Evolutionary conservation across 1,284 basidiomycete genomes (phyloP).

Genomic region (Leucoagaricus sp.): DNA sequence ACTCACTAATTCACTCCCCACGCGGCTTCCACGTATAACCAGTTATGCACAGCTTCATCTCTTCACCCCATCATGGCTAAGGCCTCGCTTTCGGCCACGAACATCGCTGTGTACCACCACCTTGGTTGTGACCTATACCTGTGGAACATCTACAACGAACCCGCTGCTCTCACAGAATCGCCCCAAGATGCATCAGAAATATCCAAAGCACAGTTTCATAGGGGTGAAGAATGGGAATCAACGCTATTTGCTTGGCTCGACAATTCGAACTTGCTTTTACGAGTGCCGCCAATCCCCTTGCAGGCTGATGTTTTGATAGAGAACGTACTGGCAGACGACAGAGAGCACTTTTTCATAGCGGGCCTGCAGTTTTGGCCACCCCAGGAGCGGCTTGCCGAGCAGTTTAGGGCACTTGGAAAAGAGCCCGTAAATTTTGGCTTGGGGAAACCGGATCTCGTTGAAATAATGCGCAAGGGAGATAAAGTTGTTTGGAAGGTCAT

Average conservation of each 20-base stretch:
- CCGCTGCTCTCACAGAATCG: slow-evolving; percentile 9
- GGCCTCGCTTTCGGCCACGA: slow-evolving; percentile 44
- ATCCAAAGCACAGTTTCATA: slow-evolving; percentile 39
- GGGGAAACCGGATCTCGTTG: slow-evolving; percentile 49
- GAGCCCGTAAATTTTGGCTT: slow-evolving; percentile 44
- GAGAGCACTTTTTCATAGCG: slow-evolving; percentile 50
- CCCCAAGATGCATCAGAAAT: slow-evolving; percentile 27
- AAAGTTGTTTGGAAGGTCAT: slow-evolving; percentile 52
- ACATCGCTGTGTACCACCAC: slow-evolving; percentile 46
- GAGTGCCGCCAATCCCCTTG: slow-evolving; percentile 36
- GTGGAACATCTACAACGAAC: slow-evolving; percentile 39
- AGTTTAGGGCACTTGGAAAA: slow-evolving; percentile 32
- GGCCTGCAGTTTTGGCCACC: slow-evolving; percentile 46
- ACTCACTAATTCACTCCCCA: background rate
- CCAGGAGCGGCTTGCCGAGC: slow-evolving; percentile 29
- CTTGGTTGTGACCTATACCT: slow-evolving; percentile 49
- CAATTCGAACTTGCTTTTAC: slow-evolving; percentile 39
- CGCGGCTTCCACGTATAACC: background rate
- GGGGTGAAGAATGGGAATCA: slow-evolving; percentile 53
- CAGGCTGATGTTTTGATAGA: slow-evolving; percentile 36
- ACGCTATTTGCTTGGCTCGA: slow-evolving; percentile 49
- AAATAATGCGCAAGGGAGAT: slow-evolving; percentile 38
- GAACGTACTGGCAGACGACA: slow-evolving; percentile 42
- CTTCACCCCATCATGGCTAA: slow-evolving; percentile 21
- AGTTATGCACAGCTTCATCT: background rate